Evolutionary conservation across 176 grass and related monocot genomes (phyloP), one percentile per base, ranked within the genome.

Genomic region (Poa annua): DNA sequence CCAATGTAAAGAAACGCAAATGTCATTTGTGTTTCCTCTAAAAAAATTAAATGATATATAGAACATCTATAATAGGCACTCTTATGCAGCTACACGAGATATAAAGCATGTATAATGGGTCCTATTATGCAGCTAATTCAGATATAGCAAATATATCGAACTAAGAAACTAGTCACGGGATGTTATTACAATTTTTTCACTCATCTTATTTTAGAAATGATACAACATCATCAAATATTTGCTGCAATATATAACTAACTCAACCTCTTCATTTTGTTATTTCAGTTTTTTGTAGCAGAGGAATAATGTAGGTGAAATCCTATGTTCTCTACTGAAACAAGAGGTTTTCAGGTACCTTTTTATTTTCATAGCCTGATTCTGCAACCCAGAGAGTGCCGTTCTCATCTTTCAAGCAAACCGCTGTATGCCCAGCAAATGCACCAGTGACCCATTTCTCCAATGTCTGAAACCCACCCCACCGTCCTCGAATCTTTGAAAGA

Each of bases 401-500:
- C 19, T 89, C 80, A 89, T 99, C 97, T 78, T 99, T 99, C 73
- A 99, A 79, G 83, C 89, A 90, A 64, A 99, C 97, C 6, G 93
- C 93, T 19, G 97, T 96, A 49, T 99, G 97, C 20, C 97, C 97
- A 79, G 97, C 97, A 69, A 99, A 99, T 60, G 97, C 89, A 3
- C 97, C 97, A 2, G 93, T 96, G 52, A 96, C 96, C 96, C 96
- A 99, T 87, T 99, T 99, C 81, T 96, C 96, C 42, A 99, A 72
- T 11, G 93, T 94, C 84, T 99, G 89, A 77, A 99, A 99, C 21
- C 96, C 96, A 66, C 96, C 96, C 96, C 96, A 99, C 16, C 96
- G 91, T 24, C 93, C 96, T 29, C 93, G 83, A 62, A 99, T 96
- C 79, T 99, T 99, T 9, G 96, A 99, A 36, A 96, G 85, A 35